Evolutionary conservation across 2,329 filamentous ascomycete genomes (phyloP).

Genomic region (Epichloe hybrida): DNA sequence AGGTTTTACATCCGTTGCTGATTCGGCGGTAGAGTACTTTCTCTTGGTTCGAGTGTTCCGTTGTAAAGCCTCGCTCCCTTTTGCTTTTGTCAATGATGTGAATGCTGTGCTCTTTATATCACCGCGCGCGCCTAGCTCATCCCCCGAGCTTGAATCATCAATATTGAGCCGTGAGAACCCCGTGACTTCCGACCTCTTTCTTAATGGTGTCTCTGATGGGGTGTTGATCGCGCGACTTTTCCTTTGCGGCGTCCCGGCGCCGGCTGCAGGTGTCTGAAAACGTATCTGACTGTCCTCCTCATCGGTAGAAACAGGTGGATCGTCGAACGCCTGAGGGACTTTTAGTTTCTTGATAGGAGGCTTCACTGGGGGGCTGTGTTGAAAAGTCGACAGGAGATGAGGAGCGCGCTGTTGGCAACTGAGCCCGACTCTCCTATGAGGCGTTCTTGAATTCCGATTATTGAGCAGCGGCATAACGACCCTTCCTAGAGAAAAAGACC

Average conservation of each 20-base stretch:
- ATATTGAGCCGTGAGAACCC: not conserved
- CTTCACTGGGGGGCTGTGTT: not conserved
- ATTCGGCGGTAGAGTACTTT: not conserved
- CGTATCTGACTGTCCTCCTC: conserved; percentile 10
- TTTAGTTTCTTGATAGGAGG: conserved; percentile 4
- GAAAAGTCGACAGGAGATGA: conserved; percentile 8
- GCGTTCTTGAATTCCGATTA: not conserved
- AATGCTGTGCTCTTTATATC: conserved; percentile 24
- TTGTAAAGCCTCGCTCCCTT: not conserved
- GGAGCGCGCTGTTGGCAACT: conserved; percentile 7
- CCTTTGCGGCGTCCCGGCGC: not conserved
- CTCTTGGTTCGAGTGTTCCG: conserved; percentile 2
- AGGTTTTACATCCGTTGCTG: not conserved
- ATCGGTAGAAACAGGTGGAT: conserved; percentile 17
- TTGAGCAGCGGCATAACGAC: conserved; percentile 3
- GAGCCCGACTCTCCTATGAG: conserved; percentile 10
- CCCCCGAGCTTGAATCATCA: conserved; percentile 13
- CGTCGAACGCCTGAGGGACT: conserved; percentile 8
- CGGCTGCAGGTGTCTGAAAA: conserved; percentile 2
- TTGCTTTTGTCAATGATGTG: conserved; percentile 15
- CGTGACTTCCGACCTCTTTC: not conserved
- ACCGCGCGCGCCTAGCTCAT: conserved; percentile 13
- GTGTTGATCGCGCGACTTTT: not conserved
- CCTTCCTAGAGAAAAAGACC: not conserved
- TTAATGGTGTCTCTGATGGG: not conserved